A percentile compares a stretch with the other conserved stretches of the same genome.
Evolutionary conservation across 2,329 filamentous ascomycete genomes (phyloP).

Genomic region (Fusarium pseudonygamai): DNA sequence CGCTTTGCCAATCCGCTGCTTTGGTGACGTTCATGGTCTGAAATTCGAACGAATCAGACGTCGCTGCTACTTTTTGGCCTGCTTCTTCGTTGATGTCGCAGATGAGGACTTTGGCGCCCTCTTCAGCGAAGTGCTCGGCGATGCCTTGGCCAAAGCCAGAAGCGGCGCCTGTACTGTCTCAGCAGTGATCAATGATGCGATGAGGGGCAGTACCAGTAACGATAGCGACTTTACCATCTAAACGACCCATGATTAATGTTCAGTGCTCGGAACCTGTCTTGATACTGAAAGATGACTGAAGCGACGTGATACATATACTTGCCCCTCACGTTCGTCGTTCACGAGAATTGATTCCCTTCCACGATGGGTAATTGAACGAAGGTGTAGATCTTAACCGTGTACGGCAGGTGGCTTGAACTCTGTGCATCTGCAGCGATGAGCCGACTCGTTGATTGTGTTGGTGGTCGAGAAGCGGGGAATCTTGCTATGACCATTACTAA

Average conservation of each 20-base stretch:
- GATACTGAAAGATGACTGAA: rapidly evolving
- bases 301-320: background rate
- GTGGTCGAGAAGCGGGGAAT: conserved; percentile 5
- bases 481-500: conserved; percentile 1
- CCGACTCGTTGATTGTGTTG: background rate
- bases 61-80: background rate
- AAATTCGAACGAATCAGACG: background rate
- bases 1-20: background rate
- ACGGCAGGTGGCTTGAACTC: background rate
- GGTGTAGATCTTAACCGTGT: background rate
- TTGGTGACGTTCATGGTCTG: conserved; percentile 7
- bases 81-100: background rate
- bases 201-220: background rate
- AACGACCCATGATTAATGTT: background rate
- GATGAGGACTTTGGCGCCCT: conserved; percentile 3
- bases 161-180: background rate
- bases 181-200: rapidly evolving
- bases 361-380: too few relatives aligned
- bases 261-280: rapidly evolving
- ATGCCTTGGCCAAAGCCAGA: conserved; percentile 28
- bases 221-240: conserved; percentile 17
- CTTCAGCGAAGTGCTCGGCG: conserved; percentile 6
- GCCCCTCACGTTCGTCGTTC: background rate
- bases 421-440: background rate
- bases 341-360: background rate